Base-by-base conservation (phyloP, 106 monocot genomes). In the Ottelia alismoides region DNA sequence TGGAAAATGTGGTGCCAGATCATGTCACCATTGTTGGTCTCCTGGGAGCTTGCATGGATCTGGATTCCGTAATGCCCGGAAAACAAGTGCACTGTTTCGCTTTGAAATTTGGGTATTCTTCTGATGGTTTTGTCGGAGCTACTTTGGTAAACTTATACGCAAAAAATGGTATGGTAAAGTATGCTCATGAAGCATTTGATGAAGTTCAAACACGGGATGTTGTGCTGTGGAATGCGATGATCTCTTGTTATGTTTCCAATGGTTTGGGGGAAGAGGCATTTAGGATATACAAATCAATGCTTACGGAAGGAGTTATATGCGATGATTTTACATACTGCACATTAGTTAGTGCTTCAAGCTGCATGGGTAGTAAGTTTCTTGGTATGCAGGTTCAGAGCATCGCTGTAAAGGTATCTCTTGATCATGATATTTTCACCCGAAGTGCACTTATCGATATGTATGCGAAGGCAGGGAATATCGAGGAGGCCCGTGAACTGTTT, bases 161-260 rank as follows among this genome's bases (percentile, higher is more conserved):
- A 0, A 78, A 75, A 50, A 50, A 49, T 49, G 74, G 71, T 3
- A 45, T 49, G 16, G 51, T 65, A 2, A 20, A 0, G 0, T 29
- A 57, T 28, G 74, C 83, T 17, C 72, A 68, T 30, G 25, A 19
- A 11, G 46, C 68, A 30, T 84, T 84, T 21, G 83, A 78, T 30
- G 65, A 68, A 20, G 70, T 65, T 3, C 18, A 48, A 11, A 9
- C 2, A 0, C 51, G 51, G 46, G 83, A 83, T 54, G 25, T 68
- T 19, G 74, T 83, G 20, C n/a, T 67, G 20, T 83, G 74, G 74
- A 83, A 83, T 35, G 74, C 64, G 32, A 71, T 78, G 75, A 48
- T 74, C 10, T 82, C 69, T 31, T 73, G 77, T 63, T 73, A 75
- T 62, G 51, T 61, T 20, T 3, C 30, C 21, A 64, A 75, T 61